A percentile compares a stretch with the other conserved stretches of the same genome.
Evolutionary conservation across 1,139 yeast genomes (phyloP).

Genomic region (Diutina sp.): DNA sequence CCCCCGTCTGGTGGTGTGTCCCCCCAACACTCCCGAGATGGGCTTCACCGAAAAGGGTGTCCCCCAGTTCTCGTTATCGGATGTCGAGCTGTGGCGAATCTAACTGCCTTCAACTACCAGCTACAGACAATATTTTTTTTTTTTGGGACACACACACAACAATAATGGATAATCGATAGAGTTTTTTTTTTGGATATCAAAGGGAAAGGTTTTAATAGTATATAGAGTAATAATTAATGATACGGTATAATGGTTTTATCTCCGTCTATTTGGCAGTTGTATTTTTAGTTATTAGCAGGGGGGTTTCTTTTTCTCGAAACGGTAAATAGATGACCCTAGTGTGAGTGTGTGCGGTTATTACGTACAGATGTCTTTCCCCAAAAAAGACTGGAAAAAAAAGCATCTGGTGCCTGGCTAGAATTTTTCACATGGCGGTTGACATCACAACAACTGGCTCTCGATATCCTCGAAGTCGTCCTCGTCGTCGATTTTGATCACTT

Average conservation of each 20-base stretch:
- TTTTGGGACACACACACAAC: not conserved
- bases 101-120: not conserved
- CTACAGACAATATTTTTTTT: too few relatives aligned
- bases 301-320: not conserved
- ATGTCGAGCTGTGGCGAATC: not conserved
- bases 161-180: not conserved
- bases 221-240: not conserved
- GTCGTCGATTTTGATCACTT: conserved; percentile 41
- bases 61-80: not conserved
- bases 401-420: conserved; percentile 8
- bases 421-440: not conserved
- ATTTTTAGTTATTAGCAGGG: not conserved
- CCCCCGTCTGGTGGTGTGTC: not conserved
- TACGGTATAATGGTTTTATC: not conserved
- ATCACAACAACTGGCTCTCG: conserved; percentile 12
- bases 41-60: not conserved
- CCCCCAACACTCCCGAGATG: conserved; percentile 1
- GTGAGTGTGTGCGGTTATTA: not conserved
- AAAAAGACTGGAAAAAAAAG: conserved; percentile 3
- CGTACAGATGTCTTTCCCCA: not conserved
- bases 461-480: conserved; percentile 51
- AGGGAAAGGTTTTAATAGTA: not conserved
- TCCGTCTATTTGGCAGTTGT: not conserved
- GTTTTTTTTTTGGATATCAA: not conserved
- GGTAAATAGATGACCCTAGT: not conserved